Evolutionary conservation across 768 basidiomycete genomes (phyloP), one percentile per base, ranked within the genome.

Genomic region (Mycena polygramma): DNA sequence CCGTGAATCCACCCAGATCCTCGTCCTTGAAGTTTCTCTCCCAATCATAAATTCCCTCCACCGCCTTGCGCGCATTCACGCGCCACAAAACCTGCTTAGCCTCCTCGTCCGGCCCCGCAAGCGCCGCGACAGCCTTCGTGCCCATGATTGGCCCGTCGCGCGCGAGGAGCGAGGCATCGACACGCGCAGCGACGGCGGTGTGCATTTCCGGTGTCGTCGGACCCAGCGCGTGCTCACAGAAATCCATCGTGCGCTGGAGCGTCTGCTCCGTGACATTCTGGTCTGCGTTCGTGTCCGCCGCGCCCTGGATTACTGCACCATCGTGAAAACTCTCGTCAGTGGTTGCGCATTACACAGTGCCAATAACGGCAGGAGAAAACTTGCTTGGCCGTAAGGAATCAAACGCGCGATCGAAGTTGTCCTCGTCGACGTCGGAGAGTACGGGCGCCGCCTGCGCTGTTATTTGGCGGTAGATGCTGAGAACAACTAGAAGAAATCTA

Each of bases 381-480:
- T 51, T 7, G 52, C 61, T 43, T 7, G 86, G 86, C n/a, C 84
- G 74, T 55, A 87, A 74, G 72, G 82, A 78, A 51, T 82, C 79
- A 73, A 87, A 87, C 11, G 86, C 86, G 51, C 81, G 78, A 73
- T 87, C 86, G 68, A 85, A 88, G 77, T 82, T 86, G 63, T 83
- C 80, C 68, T 85, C 84, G 58, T 86, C 79, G 48, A 87, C 75
- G 63, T 87, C 87, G 4, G 75, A 75, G 22, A 88, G 76, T 5
- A 87, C 80, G 35, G 81, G 77, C 20, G 71, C 67, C 36, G 78
- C 74, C 71, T 86, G 85, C 19, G 80, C 75, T 41, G 81, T 79
- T 69, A 88, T 86, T 71, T 88, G 87, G 75, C 84, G 83, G 77
- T 87, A 88, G 58, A 83, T 83, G 68, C 83, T 83, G 51, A 87